Evolutionary conservation across 257 asterid genomes (phyloP).

Genomic region (Fraxinus cuspidata): DNA sequence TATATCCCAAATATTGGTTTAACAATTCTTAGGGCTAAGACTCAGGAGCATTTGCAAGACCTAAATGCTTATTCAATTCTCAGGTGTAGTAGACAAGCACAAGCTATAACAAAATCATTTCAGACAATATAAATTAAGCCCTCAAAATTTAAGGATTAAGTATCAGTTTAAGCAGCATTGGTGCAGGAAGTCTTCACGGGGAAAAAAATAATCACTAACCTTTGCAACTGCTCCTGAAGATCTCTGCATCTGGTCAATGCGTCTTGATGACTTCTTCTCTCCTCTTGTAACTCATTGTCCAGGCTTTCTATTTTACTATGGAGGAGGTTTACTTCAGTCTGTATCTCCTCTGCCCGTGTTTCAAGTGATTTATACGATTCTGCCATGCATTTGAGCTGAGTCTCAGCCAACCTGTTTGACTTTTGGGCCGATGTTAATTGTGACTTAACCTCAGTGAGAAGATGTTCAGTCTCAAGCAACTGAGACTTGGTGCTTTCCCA

Average conservation of each 20-base stretch:
- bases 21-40: neutral
- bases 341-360: slow-evolving; percentile 67
- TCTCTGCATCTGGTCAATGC: slow-evolving; percentile 60
- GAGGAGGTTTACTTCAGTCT: slow-evolving; percentile 62
- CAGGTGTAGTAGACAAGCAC: neutral
- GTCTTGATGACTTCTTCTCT: slow-evolving; percentile 58
- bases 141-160: slow-evolving; percentile 4
- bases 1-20: neutral
- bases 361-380: slow-evolving; percentile 88
- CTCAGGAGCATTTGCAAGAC: neutral
- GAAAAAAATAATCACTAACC: slow-evolving; percentile 41
- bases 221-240: slow-evolving; percentile 68
- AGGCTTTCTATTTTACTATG: slow-evolving; percentile 52
- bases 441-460: slow-evolving; percentile 74
- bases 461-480: slow-evolving; percentile 66
- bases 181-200: neutral
- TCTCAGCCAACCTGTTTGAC: slow-evolving; percentile 83
- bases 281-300: slow-evolving; percentile 72
- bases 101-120: neutral
- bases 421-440: slow-evolving; percentile 72
- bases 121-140: neutral
- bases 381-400: slow-evolving; percentile 97
- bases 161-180: slow-evolving; percentile 10
- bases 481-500: slow-evolving; percentile 64
- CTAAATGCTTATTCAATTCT: neutral